A percentile compares a stretch with the other conserved stretches of the same genome.
Evolutionary conservation across 345 rosid genomes (phyloP).

Genomic region (Raphanus sativus): DNA sequence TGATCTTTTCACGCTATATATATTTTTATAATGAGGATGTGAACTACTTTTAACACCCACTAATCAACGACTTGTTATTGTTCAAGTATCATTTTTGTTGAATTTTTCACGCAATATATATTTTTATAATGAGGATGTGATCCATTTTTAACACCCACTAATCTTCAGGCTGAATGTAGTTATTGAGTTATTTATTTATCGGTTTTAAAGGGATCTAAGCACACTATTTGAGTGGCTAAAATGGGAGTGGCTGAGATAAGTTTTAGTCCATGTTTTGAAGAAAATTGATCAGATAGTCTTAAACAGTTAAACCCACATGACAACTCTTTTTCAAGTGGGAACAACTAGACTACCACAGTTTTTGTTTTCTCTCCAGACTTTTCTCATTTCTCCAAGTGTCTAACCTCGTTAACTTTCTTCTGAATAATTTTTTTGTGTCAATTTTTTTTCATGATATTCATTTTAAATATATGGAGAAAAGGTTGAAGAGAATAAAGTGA

Average conservation of each 20-base stretch:
- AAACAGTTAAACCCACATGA: not conserved
- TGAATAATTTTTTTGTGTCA: no score
- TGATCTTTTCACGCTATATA: not conserved
- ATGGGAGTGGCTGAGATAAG: not conserved
- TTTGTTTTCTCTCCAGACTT: no score
- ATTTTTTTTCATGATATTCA: no score
- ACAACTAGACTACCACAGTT: not conserved
- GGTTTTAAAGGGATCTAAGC: not conserved
- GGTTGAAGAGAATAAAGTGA: no score
- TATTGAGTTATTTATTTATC: not conserved
- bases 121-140: not conserved
- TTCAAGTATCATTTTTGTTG: not conserved
- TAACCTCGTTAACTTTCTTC: no score
- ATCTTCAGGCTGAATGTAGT: not conserved
- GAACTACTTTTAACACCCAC: not conserved
- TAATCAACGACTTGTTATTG: not conserved
- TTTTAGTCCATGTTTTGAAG: not conserved
- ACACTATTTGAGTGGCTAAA: not conserved
- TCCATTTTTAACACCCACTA: not conserved
- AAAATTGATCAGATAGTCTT: not conserved
- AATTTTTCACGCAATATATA: no score
- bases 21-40: not conserved
- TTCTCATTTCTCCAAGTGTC: no score
- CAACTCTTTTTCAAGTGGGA: not conserved
- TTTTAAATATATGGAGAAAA: no score